These are phyloP conservation scores for Aspergillus kassunensis DNA, from an alignment of 495 filamentous ascomycete species.

Conservation along the genomic window DNA sequence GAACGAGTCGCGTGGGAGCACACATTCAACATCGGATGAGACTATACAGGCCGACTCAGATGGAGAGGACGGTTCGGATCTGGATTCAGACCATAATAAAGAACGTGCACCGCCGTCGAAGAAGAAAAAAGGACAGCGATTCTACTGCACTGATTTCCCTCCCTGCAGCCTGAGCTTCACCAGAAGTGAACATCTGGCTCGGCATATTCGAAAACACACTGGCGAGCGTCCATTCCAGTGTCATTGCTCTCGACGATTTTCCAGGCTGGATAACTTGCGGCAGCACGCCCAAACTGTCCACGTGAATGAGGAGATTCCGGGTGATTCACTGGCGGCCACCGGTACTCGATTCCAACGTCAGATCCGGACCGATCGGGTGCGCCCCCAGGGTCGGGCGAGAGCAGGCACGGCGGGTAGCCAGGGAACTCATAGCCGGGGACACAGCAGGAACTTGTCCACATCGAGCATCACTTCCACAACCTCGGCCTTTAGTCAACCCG, in stretches of 20 bases:
- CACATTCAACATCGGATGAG: slow-evolving; percentile 58
- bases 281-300: slow-evolving; percentile 98
- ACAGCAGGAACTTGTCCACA: slow-evolving; percentile 77
- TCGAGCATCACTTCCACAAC: slow-evolving; percentile 78
- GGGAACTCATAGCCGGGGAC: slow-evolving; percentile 65
- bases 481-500: slow-evolving; percentile 61
- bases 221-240: slow-evolving; percentile 97
- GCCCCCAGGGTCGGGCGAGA: slow-evolving; percentile 67
- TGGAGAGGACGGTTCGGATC: slow-evolving; percentile 72
- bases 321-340: slow-evolving; percentile 88
- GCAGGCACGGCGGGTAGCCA: slow-evolving; percentile 69
- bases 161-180: slow-evolving; percentile 95
- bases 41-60: slow-evolving; percentile 71
- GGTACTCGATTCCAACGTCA: slow-evolving; percentile 92
- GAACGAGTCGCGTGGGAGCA: slow-evolving; percentile 35
- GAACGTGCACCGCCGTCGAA: slow-evolving; percentile 66
- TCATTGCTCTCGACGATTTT: slow-evolving; percentile 92
- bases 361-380: slow-evolving; percentile 78
- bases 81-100: slow-evolving; percentile 46
- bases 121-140: slow-evolving; percentile 95
- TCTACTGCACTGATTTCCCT: slow-evolving; percentile 96
- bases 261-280: slow-evolving; percentile 91
- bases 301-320: slow-evolving; percentile 94
- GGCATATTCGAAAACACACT: slow-evolving; percentile 97
- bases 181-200: slow-evolving; percentile 88